Conservation (phyloP, 805 yeast species). For the Candida succiphila region DNA sequence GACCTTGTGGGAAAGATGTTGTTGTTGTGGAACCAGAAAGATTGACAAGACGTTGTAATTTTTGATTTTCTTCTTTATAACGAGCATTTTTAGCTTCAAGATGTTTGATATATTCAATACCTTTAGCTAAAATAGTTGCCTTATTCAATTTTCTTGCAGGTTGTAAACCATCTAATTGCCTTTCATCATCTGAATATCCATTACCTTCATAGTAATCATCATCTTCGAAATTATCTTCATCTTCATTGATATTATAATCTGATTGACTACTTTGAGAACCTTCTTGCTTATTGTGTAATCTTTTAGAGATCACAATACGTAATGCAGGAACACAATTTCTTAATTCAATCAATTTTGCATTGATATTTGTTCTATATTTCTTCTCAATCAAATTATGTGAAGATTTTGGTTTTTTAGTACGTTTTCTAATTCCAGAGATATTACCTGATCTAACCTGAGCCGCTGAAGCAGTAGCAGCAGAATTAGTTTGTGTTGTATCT, state of each 20-base stretch:
- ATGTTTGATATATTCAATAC: conserved; percentile 70
- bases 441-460: too few species aligned
- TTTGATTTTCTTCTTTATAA: conserved; percentile 37
- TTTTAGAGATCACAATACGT: conserved; percentile 31
- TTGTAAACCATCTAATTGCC: conserved; percentile 58
- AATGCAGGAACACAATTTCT: conserved; percentile 74
- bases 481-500: not conserved
- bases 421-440: conserved; percentile 6
- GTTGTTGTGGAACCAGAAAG: not conserved
- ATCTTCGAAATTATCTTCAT: conserved; percentile 26
- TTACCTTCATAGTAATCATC: conserved; percentile 40
- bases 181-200: conserved; percentile 43
- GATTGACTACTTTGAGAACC: conserved; percentile 4
- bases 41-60: conserved; percentile 10
- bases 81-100: conserved; percentile 50
- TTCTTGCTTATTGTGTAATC: conserved; percentile 26
- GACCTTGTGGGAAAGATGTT: conserved; percentile 7
- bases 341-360: conserved; percentile 56
- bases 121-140: conserved; percentile 66
- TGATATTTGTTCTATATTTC: conserved; percentile 70
- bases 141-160: conserved; percentile 73
- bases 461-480: not conserved
- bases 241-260: conserved; percentile 19
- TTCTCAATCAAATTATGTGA: conserved; percentile 77
- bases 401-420: conserved; percentile 37